Base-by-base conservation (phyloP, 352 stramenopile species). In the Phytophthora quininea region DNA sequence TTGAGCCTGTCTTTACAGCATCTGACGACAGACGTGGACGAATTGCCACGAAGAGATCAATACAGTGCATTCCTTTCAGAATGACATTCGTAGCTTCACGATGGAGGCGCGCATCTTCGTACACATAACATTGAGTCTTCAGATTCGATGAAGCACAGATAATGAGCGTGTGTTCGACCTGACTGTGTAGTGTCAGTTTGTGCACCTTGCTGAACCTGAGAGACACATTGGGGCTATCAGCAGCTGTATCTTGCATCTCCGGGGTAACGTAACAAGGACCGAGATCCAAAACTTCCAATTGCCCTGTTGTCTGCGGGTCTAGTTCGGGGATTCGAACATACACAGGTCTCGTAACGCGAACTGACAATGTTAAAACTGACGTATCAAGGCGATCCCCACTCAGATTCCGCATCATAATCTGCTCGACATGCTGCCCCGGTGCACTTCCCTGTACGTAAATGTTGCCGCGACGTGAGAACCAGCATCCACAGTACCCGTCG, bases 121-220 rank as follows among this genome's bases (percentile, higher is more conserved):
- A 96, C 5, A 96, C 87, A 54, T 96, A 96, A 58, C 89, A 96
- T 64, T 96, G 89, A 5, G 86, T 96, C 67, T 94, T 95, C 50
- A 96, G 56, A 64, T 96, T 96, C 12, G 88, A 95, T 19, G 86
- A 93, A 15, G 89, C 86, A 59, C 77, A 93, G 15, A 96, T 54
- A 35, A 96, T 61, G 30, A 96, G 67, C 2, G 80, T 73, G 54
- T 95, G 79, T 4, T 79, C 67, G 4, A 96, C 89, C 77, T 96
- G 87, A 61, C 84, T 95, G 30, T 89, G 71, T 27, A 96, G 55
- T 11, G 87, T 93, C 40, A 96, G 64, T 51, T 95, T 95, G 71
- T 91, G 87, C 27, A 93, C 76, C 69, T 96, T 96, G 67, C 87
- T 95, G 63, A 95, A 96, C 53, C 90, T 87, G 31, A 92, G 62